phyloP scores from a whole-genome alignment of 495 filamentous ascomycete genomes.

The Hypoxylon perforatum region DNA sequence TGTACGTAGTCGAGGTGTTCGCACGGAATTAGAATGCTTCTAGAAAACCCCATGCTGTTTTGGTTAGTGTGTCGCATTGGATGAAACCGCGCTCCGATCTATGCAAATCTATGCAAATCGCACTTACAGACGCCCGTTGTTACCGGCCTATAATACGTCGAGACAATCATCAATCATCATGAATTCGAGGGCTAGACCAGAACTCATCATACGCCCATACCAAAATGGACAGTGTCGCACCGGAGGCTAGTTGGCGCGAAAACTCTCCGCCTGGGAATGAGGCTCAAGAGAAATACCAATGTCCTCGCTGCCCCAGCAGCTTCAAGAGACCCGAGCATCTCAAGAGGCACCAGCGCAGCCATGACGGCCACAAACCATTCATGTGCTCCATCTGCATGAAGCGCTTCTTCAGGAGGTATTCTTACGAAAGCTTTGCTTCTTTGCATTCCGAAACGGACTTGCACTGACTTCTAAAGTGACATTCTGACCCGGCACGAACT shows the following conservation, averaged over 20 bases:
- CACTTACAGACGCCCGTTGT: slow-evolving; percentile 29
- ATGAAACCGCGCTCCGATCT: slow-evolving; percentile 7
- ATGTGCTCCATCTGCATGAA: slow-evolving; percentile 74
- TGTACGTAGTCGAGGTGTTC: slow-evolving; percentile 1
- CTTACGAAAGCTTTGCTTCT: slow-evolving; percentile 6
- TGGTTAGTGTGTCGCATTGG: slow-evolving; percentile 25
- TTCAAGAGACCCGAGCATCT: slow-evolving; percentile 78
- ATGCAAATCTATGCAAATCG: slow-evolving; percentile 31
- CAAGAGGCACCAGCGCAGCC: slow-evolving; percentile 76
- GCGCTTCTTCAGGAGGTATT: slow-evolving; percentile 71
- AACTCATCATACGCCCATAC: slow-evolving; percentile 21
- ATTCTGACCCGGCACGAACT: slow-evolving; percentile 67
- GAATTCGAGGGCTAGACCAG: slow-evolving; percentile 25
- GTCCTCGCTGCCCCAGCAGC: slow-evolving; percentile 63
- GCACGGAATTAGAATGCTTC: slow-evolving; percentile 36
- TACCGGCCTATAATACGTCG: slow-evolving; percentile 32
- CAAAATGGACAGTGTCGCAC: slow-evolving; percentile 31
- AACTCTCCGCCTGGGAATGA: slow-evolving; percentile 31
- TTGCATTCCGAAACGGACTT: slow-evolving; percentile 11
- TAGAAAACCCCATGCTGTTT: slow-evolving; percentile 37
- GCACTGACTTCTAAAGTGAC: slow-evolving; percentile 52
- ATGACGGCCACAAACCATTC: slow-evolving; percentile 77
- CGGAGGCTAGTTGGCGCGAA: slow-evolving; percentile 22
- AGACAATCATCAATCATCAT: slow-evolving; percentile 19
- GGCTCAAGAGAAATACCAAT: slow-evolving; percentile 51